phyloP scores from a whole-genome alignment of 2,329 filamentous ascomycete species.

The Aspergillus ochraceus region DNA sequence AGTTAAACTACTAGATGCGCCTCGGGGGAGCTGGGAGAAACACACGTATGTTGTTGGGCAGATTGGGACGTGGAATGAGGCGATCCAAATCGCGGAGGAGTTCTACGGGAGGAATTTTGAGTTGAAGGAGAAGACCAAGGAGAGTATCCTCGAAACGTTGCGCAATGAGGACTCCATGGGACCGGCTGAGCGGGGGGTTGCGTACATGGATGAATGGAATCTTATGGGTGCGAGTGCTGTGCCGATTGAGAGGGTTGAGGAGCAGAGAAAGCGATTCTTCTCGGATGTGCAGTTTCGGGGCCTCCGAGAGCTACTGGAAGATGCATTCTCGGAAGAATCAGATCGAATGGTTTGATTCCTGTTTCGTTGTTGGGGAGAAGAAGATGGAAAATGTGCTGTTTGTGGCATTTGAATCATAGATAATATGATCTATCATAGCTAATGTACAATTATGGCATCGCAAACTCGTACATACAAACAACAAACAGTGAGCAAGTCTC shows the following conservation, averaged over 20 bases:
- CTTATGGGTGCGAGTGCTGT: not conserved
- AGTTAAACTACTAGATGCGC: not conserved
- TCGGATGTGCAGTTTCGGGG: not conserved
- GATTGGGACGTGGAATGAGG: not conserved
- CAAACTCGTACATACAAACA: too few species aligned
- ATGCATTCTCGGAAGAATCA: not conserved
- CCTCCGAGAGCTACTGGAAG: not conserved
- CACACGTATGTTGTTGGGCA: not conserved
- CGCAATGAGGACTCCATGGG: not conserved
- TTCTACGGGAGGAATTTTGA: not conserved
- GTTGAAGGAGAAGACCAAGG: not conserved
- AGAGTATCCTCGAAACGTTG: not conserved
- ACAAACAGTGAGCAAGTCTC: too few species aligned
- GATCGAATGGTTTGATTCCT: not conserved
- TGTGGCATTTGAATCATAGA: too few species aligned
- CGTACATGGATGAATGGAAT: not conserved
- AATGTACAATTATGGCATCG: too few species aligned
- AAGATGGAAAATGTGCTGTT: too few species aligned
- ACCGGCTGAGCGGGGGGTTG: not conserved
- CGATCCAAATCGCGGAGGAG: not conserved
- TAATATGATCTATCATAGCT: too few species aligned
- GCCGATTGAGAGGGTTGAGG: not conserved
- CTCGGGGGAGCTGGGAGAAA: not conserved
- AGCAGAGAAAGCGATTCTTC: not conserved
- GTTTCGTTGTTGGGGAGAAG: not conserved